Base-by-base conservation (phyloP, 768 basidiomycete genomes). In the Suillus lakei region DNA sequence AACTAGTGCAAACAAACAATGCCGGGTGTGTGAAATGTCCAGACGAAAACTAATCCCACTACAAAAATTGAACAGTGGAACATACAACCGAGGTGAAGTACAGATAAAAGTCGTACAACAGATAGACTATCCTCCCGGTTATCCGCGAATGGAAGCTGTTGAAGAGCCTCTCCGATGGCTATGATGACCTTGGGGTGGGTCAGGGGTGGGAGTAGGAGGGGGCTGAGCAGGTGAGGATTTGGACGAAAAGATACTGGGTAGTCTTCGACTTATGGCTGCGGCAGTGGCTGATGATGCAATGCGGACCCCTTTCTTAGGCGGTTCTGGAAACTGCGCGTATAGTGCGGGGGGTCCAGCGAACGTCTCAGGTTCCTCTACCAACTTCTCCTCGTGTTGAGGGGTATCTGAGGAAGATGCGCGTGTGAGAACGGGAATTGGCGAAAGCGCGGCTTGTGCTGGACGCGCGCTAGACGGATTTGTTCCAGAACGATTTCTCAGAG, bases 301-400 rank as follows among this genome's bases (percentile, higher is more conserved):
- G 53, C 79, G 82, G 62, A 72, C 81, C 60, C 82, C 83, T 69
- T 84, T 83, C 67, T 79, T 77, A 44, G 88, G 89, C 62, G 91
- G 91, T 64, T 89, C 89, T 28, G 89, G 90, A 67, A 91, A 91
- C 65, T 83, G 83, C 18, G 91, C 88, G 77, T 88, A 91, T 67
- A 89, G 88, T 62, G 84, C 85, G 56, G 91, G 82, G 41, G 91
- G 90, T 4, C 91, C 91, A n/a, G 80, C 80, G 67, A 82, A 89
- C 58, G 76, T 80, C 72, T 85, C 85, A 34, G 80, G 70, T 59
- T 86, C 87, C 69, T 83, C 82, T 30, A 78, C 65, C 69, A 69
- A 76, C 71, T 69, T 79, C 67, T 68, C 79, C 70, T 73, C 71
- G 78, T 79, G 73, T 54, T 68, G 71, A 60, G 79, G 71, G 53